Percentiles rank a stretch among this genome's conserved stretches.
Conservation (phyloP, 2,329 filamentous ascomycete genomes). For the Cercospora brassicicola region DNA sequence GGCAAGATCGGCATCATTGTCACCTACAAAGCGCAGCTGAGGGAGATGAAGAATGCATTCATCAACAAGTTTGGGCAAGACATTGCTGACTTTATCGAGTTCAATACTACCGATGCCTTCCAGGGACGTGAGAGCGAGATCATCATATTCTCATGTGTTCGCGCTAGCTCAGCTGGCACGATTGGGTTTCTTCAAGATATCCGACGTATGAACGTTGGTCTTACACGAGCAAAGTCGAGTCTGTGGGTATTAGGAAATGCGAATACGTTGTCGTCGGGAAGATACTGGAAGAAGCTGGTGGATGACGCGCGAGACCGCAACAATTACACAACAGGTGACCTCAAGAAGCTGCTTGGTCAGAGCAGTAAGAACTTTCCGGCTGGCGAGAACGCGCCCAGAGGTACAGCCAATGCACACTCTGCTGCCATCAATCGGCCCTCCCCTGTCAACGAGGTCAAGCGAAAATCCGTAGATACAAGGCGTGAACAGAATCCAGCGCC, state of each 20-base stretch:
- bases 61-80: slow-evolving; percentile 67
- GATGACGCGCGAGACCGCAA: slow-evolving; percentile 73
- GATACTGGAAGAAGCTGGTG: slow-evolving; percentile 87
- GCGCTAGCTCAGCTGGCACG: slow-evolving; percentile 85
- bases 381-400: slow-evolving; percentile 19
- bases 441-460: not conserved
- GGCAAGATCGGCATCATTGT: slow-evolving; percentile 90
- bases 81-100: slow-evolving; percentile 81
- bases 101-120: slow-evolving; percentile 98
- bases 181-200: slow-evolving; percentile 99
- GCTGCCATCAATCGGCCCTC: not conserved
- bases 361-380: slow-evolving; percentile 49
- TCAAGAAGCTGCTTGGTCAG: slow-evolving; percentile 56
- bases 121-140: slow-evolving; percentile 95
- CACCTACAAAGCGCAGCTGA: slow-evolving; percentile 91
- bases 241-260: slow-evolving; percentile 96
- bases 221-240: slow-evolving; percentile 94
- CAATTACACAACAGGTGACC: slow-evolving; percentile 71
- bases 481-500: not conserved
- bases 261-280: slow-evolving; percentile 76
- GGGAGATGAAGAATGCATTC: slow-evolving; percentile 76
- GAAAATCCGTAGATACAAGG: not conserved
- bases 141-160: slow-evolving; percentile 98
- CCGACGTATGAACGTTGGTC: slow-evolving; percentile 97
- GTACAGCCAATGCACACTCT: slow-evolving; percentile 30